Conservation (phyloP, 345 rosid species). For the Lepidium didymum region DNA sequence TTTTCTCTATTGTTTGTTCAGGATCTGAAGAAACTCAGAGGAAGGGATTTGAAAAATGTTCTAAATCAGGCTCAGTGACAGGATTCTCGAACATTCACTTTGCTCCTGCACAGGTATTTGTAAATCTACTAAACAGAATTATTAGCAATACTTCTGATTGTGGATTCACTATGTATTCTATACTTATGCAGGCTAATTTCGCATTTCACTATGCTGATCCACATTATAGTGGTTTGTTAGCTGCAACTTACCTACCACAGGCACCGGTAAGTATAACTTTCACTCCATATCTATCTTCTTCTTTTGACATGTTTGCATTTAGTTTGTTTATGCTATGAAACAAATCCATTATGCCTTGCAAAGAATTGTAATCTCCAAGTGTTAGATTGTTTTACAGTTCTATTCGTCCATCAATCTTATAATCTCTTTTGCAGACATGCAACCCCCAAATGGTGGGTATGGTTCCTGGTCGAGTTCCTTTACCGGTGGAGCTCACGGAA, state of each 20-base stretch:
- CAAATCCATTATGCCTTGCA: neutral
- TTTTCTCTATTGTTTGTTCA: slow-evolving; percentile 13
- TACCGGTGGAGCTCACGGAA: slow-evolving; percentile 48
- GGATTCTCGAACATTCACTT: slow-evolving; percentile 42
- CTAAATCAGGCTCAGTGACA: slow-evolving; percentile 32
- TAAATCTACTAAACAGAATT: slow-evolving; percentile 18
- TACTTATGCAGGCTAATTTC: slow-evolving; percentile 35
- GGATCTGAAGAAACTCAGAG: slow-evolving; percentile 38
- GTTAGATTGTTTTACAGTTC: neutral
- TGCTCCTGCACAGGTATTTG: slow-evolving; percentile 40
- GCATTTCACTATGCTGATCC: slow-evolving; percentile 52
- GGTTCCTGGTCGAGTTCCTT: slow-evolving; percentile 50
- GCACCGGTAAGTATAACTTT: slow-evolving; percentile 35
- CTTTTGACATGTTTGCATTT: neutral
- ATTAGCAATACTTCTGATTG: neutral
- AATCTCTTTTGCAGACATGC: slow-evolving; percentile 37
- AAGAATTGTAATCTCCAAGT: neutral
- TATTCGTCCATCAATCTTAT: neutral
- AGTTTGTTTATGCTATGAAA: neutral
- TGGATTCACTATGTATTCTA: neutral
- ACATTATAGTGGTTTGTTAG: slow-evolving; percentile 36
- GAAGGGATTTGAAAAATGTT: slow-evolving; percentile 33
- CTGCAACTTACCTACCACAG: slow-evolving; percentile 44
- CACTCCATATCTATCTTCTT: neutral
- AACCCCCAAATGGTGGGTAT: slow-evolving; percentile 47